These are phyloP conservation scores for Dinochytrium kinnereticum DNA, from an alignment of 371 early-diverging fungal genomes.

Conservation along the genomic window DNA sequence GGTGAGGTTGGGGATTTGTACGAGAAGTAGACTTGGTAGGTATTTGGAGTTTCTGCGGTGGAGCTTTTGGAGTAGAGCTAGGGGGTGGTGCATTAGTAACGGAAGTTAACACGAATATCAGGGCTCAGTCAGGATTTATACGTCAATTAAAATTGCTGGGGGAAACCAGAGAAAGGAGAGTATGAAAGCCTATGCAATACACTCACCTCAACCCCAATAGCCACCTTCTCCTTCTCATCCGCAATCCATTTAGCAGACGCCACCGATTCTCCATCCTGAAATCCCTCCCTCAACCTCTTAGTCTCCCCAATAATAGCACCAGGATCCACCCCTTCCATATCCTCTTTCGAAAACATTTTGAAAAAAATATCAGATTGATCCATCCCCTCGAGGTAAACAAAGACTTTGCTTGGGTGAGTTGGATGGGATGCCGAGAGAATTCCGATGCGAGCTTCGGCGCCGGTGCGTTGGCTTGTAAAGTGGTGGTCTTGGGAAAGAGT, in stretches of 20 bases:
- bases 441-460: not conserved
- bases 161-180: no score
- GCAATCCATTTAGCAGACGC: constrained; percentile 1
- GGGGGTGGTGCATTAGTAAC: no score
- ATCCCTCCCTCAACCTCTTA: not conserved
- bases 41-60: not conserved
- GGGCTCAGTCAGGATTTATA: not conserved
- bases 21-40: not conserved
- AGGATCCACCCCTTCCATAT: not conserved
- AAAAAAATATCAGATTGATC: not conserved
- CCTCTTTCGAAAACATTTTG: not conserved
- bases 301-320: not conserved
- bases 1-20: no score
- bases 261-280: not conserved
- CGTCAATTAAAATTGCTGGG: not conserved
- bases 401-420: not conserved
- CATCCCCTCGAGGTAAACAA: not conserved
- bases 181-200: not conserved
- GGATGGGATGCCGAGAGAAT: not conserved
- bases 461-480: not conserved
- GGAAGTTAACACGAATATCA: not conserved
- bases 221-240: not conserved
- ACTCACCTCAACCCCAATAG: constrained; percentile 4
- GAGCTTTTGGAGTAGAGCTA: not conserved
- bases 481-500: not conserved